Conservation (phyloP, 805 yeast species). For the Alloascoidea africana region DNA sequence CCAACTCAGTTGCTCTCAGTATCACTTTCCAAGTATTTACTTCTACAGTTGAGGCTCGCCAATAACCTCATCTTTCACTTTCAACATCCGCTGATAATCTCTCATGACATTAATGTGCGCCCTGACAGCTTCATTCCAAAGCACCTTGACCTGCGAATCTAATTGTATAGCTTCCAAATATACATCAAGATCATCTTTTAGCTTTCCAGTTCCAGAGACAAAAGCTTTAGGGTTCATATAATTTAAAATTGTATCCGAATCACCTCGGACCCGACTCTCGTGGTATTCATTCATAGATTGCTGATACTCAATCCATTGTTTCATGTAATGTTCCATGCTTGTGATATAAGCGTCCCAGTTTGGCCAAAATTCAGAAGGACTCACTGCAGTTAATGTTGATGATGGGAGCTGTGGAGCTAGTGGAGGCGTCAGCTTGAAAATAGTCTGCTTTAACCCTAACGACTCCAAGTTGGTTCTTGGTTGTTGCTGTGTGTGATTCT, state of each 20-base stretch:
- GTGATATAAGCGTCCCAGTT: neutral
- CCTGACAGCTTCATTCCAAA: neutral
- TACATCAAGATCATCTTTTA: neutral
- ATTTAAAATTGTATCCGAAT: neutral
- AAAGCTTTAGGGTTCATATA: neutral
- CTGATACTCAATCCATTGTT: neutral
- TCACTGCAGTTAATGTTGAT: neutral
- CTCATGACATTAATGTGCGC: neutral
- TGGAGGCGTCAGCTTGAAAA: neutral
- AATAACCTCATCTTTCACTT: neutral
- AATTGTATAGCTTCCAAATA: neutral
- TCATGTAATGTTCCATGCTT: neutral
- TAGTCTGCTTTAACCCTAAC: neutral
- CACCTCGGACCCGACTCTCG: neutral
- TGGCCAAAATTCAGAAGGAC: neutral
- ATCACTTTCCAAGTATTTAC: no score
- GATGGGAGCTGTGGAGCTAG: neutral
- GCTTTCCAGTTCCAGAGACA: neutral
- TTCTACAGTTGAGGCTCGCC: no score
- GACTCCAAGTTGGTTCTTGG: neutral
- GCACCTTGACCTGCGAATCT: constrained; percentile 1
- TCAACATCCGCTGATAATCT: neutral
- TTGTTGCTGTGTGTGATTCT: neutral
- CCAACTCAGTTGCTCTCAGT: no score
- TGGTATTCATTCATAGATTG: neutral